Evolutionary conservation across 2,329 filamentous ascomycete species (phyloP), one percentile per base, ranked within the genome.

Genomic region (Pseudocercospora crystallina): DNA sequence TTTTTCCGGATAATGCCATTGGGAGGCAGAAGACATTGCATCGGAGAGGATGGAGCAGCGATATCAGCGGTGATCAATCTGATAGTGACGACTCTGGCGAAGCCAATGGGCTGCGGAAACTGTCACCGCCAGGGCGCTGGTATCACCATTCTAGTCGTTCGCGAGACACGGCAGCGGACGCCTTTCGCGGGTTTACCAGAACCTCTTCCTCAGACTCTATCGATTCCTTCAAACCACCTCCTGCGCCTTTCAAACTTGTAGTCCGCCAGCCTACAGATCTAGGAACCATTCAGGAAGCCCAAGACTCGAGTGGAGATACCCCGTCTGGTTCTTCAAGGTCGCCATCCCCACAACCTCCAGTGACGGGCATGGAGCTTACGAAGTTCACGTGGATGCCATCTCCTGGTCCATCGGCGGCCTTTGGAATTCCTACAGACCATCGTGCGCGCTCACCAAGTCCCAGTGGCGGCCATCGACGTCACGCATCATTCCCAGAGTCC

Each of bases 51-150:
- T 67, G 57, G 55, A 68, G 65, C 41, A 68, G 61, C 47, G 65
- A 68, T 43, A 63, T 68, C 30, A 66, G 59, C 29, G 63, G 61
- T 17, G 65, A 68, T 52, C 65, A 68, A 41, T 66, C 64, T 5
- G 63, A 62, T 48, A 68, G 65, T 43, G 64, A 64, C 20, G 58
- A 61, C 9, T 53, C 55, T 33, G 46, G 42, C 26, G 58, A 56
- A 12, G 35, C 44, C 8, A 47, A 51, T 44, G 43, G 45, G 8
- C 41, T 46, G 41, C 51, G 49, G n/a, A 46, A 47, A n/a, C 38
- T 51, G 14, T 43, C 48, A 11, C 49, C 55, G 9, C 43, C 52
- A 10, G 43, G 42, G 15, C 43, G 54, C n/a, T 58, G 60, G 56
- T 55, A 48, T 15, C 48, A 56, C 10, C 48, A 40, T 13, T 42